phyloP scores from a whole-genome alignment of 176 grass and related monocot genomes.

The Aechmea fasciata region DNA sequence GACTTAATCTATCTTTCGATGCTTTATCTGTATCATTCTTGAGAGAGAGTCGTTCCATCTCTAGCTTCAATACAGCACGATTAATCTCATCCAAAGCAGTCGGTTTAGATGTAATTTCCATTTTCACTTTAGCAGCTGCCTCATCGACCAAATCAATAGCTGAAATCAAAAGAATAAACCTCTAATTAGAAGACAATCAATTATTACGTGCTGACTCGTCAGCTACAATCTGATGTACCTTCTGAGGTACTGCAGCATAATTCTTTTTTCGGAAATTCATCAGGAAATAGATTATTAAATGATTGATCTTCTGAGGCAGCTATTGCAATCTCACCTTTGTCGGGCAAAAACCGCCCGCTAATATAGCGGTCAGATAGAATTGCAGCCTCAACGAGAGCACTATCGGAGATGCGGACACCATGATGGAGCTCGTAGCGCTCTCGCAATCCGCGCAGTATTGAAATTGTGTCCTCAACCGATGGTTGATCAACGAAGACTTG shows the following conservation, averaged over 20 bases:
- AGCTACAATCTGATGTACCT: too few species aligned
- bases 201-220: too few species aligned
- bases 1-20: conserved; percentile 76
- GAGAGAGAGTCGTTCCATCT: conserved; percentile 95
- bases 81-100: conserved; percentile 95
- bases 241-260: background rate
- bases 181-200: conserved; percentile 13
- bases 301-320: background rate
- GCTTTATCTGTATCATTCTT: conserved; percentile 98
- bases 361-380: conserved; percentile 94
- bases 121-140: conserved; percentile 95
- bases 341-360: conserved; percentile 94
- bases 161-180: conserved; percentile 23
- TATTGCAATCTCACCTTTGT: conserved; percentile 60
- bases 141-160: conserved; percentile 99
- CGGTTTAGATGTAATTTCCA: conserved; percentile 99
- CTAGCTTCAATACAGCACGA: conserved; percentile 84
- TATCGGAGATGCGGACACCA: conserved; percentile 91
- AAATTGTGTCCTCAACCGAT: conserved; percentile 90
- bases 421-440: conserved; percentile 98
- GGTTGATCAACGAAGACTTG: conserved; percentile 99
- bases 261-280: background rate
- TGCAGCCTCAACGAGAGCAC: conserved; percentile 80
- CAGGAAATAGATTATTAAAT: background rate
- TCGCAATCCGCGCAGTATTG: conserved; percentile 79